Evolutionary conservation across 805 yeast genomes (phyloP).

Genomic region (Isabelozyma heimii): DNA sequence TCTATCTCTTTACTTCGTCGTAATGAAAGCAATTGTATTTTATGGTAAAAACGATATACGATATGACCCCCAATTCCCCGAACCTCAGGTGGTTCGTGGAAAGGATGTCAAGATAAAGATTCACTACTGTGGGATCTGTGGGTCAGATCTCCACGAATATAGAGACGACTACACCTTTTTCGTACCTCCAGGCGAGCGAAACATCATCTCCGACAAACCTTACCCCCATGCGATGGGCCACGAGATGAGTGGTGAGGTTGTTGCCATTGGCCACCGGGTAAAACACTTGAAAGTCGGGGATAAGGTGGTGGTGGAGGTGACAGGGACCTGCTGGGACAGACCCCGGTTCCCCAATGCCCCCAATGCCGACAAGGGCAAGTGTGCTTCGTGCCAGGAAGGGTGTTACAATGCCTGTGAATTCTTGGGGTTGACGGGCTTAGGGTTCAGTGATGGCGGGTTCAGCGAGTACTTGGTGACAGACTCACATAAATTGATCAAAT

Average conservation of each 20-base stretch:
- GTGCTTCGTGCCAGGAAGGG: slow-evolving; percentile 51
- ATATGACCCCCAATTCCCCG: slow-evolving; percentile 21
- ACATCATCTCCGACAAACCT: slow-evolving; percentile 45
- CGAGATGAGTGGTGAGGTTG: slow-evolving; percentile 62
- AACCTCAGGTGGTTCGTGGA: slow-evolving; percentile 18
- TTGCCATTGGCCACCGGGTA: slow-evolving; percentile 57
- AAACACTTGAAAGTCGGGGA: slow-evolving; percentile 58
- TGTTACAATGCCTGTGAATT: slow-evolving; percentile 51
- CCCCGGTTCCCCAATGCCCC: slow-evolving; percentile 35
- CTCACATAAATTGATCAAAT: slow-evolving; percentile 35
- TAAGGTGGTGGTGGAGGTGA: slow-evolving; percentile 62
- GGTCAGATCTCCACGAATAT: slow-evolving; percentile 58
- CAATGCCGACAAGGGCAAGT: slow-evolving; percentile 20
- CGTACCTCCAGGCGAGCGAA: slow-evolving; percentile 27
- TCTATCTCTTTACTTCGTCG: not conserved
- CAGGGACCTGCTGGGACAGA: slow-evolving; percentile 54
- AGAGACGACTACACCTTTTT: slow-evolving; percentile 60
- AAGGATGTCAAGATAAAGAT: slow-evolving; percentile 56
- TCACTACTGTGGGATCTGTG: slow-evolving; percentile 64
- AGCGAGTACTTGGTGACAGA: slow-evolving; percentile 48
- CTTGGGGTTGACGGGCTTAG: slow-evolving; percentile 52
- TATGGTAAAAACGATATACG: slow-evolving; percentile 16
- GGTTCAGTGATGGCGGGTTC: slow-evolving; percentile 55
- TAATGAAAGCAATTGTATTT: slow-evolving; percentile 23
- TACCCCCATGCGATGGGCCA: slow-evolving; percentile 53